Evolutionary conservation across 768 basidiomycete genomes (phyloP), one percentile per base, ranked within the genome.

Genomic region (Termitomyces sp.): DNA sequence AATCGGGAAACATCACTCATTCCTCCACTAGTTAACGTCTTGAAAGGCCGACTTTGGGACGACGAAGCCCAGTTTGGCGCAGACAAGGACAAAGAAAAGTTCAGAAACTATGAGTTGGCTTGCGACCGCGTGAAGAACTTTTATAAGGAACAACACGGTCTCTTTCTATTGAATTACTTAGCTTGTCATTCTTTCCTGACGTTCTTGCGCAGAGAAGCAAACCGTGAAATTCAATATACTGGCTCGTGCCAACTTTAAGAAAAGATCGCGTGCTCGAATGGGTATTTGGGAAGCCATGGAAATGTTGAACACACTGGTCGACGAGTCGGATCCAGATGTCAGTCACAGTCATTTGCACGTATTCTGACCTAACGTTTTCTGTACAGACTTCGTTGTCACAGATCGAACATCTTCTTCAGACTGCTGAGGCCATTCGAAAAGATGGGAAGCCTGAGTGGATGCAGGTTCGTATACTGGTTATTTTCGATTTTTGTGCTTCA

Each of bases 391-490:
- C 56, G 11, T 31, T 55, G 8, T 65, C 58, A 3, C 64, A 65
- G 24, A 63, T 63, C 34, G 91, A 94, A 65, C 94, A 96, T 68
- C 79, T 95, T 3, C 79, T 95, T 1, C 94, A 95, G 68, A 94
- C 92, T 0, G 92, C 92, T n/a, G 92, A 94, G 66, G 91, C 92
- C 12, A 93, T 94, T 63, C 81, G 92, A 47, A 78, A 82, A 24
- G 92, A 93, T 61, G 91, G 90, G 0, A 91, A 91, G 68, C 92
- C 91, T 0, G 91, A 94, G 62, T 93, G 91, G 91, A 93, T 93
- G 91, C 91, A 93, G 76, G 56, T 57, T 39, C n/a, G 56, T 49
- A 8, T 34, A 37, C 4, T 27, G 24, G 24, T 13, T 8, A 37
- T 15, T 22, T 46, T 24, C 18, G 18, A 27, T 18, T 24, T 30